Evolutionary conservation across 257 asterid species (phyloP), one percentile per base, ranked within the genome.

Genomic region (Cynanchum wilfordii): DNA sequence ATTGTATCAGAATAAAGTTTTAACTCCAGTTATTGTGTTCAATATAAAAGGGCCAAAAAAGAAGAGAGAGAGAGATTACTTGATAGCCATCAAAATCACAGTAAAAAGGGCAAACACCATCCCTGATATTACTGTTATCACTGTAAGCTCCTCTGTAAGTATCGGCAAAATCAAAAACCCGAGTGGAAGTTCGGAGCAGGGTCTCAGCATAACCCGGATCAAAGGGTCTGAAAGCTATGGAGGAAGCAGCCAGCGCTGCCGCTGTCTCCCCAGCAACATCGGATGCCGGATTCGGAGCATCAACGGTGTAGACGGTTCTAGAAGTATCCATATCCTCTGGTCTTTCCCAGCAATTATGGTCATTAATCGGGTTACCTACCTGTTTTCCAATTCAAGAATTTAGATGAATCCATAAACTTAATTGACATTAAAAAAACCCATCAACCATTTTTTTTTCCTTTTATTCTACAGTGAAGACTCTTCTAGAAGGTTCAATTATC

Each of bases 301-400:
- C 97, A 9, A 95, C 97, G 2, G 85, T 36, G 79, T 95, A 95
- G 0, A 90, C 96, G 20, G 99, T 90, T 74, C 99, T 85, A 42
- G 82, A 84, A 19, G 99, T 95, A 85, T 95, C 98, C 98, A 95
- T 95, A 67, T 95, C 99, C 79, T 95, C 99, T 7, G 99, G 99
- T 78, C 99, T 83, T 80, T 95, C 99, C 99, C 99, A 95, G 75
- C 99, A 95, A 76, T 81, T 79, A 77, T 95, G 99, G 78, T 92
- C 99, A 7, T 27, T 78, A 69, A 85, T 80, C 11, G 99, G 99
- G 86, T 95, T 96, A 19, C 99, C 99, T 10, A 95, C 96, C 99
- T 95, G 82, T 64, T 8, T 42, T 10, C 10, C 70, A 38, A 76
- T 50, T 70, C 9, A 52, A 38, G 15, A 20, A 62, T 30, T 60